Base-by-base conservation (phyloP, 257 asterid genomes). In the Prunella vulgaris region DNA sequence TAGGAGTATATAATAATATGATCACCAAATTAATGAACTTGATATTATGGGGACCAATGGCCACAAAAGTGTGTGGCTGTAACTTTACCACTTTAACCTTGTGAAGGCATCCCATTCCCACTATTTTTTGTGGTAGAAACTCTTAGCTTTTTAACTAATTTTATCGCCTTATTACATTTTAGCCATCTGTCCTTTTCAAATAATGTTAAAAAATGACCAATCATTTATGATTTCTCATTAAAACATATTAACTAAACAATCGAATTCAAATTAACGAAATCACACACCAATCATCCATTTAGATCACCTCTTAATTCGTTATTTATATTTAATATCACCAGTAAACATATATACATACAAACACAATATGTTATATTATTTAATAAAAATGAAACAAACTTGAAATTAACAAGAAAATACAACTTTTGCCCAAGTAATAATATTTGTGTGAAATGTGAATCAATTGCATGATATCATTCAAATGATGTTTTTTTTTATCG, bases 91-190 rank as follows among this genome's bases (percentile, higher is more conserved):
- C 63, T 51, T 58, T 48, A 27, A 49, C 73, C 70, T 66, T 59
- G 59, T 27, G 40, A 37, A 37, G 10, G 66, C 77, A 69, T 63
- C 52, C 27, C 51, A 24, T 71, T 59, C 70, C 67, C 60, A 13
- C 48, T 64, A 68, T 69, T 63, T 51, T 18, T 70, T 64, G 62
- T 70, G 76, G 72, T 71, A 49, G 32, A 71, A 76, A 70, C 61
- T 63, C 17, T 30, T 71, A 48, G 70, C 81, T 76, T 76, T 71
- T 66, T 17, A 71, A 66, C 76, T 64, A 69, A 44, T 46, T 57
- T 10, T 42, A 72, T 74, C 6, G 51, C 9, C 35, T 68, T 21
- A 21, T 46, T 32, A 62, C 76, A 73, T 73, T 56, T 56, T 20
- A 63, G 59, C 67, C 30, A 35, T 57, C 27, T 10, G 62, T 53